Percentiles rank a stretch among this genome's conserved stretches.
Conservation (phyloP, 306 rosid genomes). For the Lupinus albus region DNA sequence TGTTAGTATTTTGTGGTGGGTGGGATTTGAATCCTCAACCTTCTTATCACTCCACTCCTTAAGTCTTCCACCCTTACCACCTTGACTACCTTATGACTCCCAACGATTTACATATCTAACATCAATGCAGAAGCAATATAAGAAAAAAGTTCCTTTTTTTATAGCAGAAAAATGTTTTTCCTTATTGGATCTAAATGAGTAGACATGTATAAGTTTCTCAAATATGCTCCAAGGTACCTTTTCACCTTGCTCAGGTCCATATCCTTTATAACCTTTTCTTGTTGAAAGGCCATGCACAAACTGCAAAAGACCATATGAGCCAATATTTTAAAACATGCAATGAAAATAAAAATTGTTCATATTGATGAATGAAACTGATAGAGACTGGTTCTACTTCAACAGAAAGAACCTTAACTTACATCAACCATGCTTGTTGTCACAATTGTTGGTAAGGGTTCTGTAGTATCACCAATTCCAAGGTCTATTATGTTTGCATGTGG, state of each 20-base stretch:
- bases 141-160: not conserved
- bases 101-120: too few relatives aligned
- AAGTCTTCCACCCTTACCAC: too few relatives aligned
- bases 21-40: too few relatives aligned
- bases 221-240: conserved; percentile 55
- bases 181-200: not conserved
- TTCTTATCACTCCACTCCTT: too few relatives aligned
- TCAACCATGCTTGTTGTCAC: conserved; percentile 65
- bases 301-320: conserved; percentile 48
- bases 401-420: conserved; percentile 48
- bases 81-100: too few relatives aligned
- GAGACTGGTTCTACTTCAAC: not conserved
- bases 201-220: conserved; percentile 13
- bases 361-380: not conserved
- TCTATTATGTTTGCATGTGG: conserved; percentile 66
- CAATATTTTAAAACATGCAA: conserved; percentile 16
- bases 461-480: conserved; percentile 77
- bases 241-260: conserved; percentile 82
- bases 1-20: too few relatives aligned
- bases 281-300: conserved; percentile 72
- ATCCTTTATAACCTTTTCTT: conserved; percentile 62
- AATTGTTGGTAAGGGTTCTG: conserved; percentile 65
- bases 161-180: not conserved
- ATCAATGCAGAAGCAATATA: conserved; percentile 9
- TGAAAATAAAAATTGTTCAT: not conserved